A percentile compares a stretch with the other conserved stretches of the same genome.
Evolutionary conservation across 495 filamentous ascomycete genomes (phyloP).

Genomic region (Gamarada debralockiae): DNA sequence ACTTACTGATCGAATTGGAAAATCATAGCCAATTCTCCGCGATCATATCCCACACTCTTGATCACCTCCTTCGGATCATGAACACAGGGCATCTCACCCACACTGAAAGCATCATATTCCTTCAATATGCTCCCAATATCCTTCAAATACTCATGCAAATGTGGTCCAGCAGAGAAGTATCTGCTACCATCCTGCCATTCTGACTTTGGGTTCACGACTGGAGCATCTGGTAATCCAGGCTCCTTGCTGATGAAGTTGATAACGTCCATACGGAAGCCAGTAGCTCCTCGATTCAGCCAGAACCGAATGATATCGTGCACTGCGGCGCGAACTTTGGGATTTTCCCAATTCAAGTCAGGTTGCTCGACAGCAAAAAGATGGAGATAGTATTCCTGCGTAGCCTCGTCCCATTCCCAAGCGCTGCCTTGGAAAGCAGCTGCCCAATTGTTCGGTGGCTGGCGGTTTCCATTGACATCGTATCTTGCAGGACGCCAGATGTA

Average conservation of each 20-base stretch:
- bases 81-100: conserved; percentile 69
- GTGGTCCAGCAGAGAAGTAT: conserved; percentile 52
- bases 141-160: conserved; percentile 53
- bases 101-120: conserved; percentile 63
- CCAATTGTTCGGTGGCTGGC: conserved; percentile 72
- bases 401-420: conserved; percentile 61
- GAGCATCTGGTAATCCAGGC: conserved; percentile 56
- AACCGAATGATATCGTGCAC: conserved; percentile 65
- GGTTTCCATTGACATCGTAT: conserved; percentile 53
- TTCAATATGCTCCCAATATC: conserved; percentile 55
- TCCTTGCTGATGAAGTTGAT: conserved; percentile 45
- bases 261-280: conserved; percentile 50
- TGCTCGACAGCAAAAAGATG: conserved; percentile 62
- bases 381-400: conserved; percentile 63
- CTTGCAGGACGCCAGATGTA: conserved; percentile 68
- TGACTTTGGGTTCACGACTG: conserved; percentile 42
- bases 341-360: conserved; percentile 76
- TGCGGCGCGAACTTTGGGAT: conserved; percentile 53
- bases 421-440: conserved; percentile 43
- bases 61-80: conserved; percentile 55
- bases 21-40: conserved; percentile 69
- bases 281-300: conserved; percentile 65
- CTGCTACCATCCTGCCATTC: conserved; percentile 35
- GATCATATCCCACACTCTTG: conserved; percentile 52
- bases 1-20: conserved; percentile 67